Evolutionary conservation across 805 yeast species (phyloP).

Genomic region (Schwanniomyces yamadae): DNA sequence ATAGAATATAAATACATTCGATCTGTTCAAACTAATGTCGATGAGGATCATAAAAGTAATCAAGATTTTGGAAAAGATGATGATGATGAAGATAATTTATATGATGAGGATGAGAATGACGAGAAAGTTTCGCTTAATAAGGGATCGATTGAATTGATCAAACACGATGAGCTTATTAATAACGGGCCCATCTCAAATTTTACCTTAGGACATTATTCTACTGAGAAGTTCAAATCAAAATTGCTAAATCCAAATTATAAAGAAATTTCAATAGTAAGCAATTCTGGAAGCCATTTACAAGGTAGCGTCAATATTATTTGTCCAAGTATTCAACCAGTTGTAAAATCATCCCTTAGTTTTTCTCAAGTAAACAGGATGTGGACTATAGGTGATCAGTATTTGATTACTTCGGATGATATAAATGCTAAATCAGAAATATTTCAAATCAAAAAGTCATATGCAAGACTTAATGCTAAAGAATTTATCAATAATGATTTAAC

Average conservation of each 20-base stretch:
- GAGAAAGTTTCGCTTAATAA: constrained; percentile 13
- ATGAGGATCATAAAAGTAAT: constrained; percentile 5
- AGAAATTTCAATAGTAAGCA: constrained; percentile 66
- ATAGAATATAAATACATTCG: constrained; percentile 38
- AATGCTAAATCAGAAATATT: constrained; percentile 68
- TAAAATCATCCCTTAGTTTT: constrained; percentile 67
- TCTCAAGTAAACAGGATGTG: constrained; percentile 73
- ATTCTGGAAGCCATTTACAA: constrained; percentile 60
- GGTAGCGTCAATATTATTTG: constrained; percentile 61
- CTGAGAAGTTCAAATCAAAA: constrained; percentile 56
- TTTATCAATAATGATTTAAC: constrained; percentile 66
- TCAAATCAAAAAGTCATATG: constrained; percentile 59
- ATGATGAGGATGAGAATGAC: constrained; percentile 36
- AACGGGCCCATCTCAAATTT: constrained; percentile 75
- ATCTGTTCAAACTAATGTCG: constrained; percentile 1
- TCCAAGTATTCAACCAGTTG: constrained; percentile 66
- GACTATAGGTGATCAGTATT: constrained; percentile 62
- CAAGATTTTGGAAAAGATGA: constrained; percentile 18
- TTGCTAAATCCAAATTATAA: constrained; percentile 64
- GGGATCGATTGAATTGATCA: constrained; percentile 33
- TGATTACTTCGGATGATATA: constrained; percentile 69
- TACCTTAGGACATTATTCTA: constrained; percentile 59
- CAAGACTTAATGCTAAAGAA: constrained; percentile 57
- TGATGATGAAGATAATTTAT: constrained; percentile 47
- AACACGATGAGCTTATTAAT: constrained; percentile 56